Conservation (phyloP, 495 filamentous ascomycete species). For the Penicillium dipodomyicola region DNA sequence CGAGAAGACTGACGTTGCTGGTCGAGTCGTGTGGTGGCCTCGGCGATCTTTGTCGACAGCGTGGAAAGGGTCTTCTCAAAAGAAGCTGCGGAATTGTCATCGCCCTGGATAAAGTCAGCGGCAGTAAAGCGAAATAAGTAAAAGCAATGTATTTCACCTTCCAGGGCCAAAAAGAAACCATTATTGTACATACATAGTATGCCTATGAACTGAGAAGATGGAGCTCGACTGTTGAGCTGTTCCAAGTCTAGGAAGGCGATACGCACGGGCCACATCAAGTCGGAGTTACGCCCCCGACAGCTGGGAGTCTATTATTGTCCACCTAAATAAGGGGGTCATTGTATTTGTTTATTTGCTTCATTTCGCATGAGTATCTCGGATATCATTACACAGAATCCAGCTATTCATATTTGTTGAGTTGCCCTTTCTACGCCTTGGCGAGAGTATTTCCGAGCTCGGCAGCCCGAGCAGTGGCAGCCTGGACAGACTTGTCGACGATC, state of each 20-base stretch:
- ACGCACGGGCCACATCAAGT: slow-evolving; percentile 6
- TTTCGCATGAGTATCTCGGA: neutral
- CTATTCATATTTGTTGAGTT: neutral
- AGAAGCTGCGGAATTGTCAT: slow-evolving; percentile 79
- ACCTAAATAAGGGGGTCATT: neutral
- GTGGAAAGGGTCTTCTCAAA: slow-evolving; percentile 88
- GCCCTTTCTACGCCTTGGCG: neutral
- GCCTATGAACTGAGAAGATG: neutral
- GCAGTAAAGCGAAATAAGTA: slow-evolving; percentile 5
- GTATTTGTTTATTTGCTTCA: neutral
- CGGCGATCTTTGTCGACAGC: slow-evolving; percentile 76
- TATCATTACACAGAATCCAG: neutral
- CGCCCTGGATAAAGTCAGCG: slow-evolving; percentile 51
- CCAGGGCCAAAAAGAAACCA: slow-evolving; percentile 85
- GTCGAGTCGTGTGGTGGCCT: slow-evolving; percentile 68
- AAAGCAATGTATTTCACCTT: slow-evolving; percentile 47
- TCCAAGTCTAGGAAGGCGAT: slow-evolving; percentile 1
- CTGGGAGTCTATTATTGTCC: neutral
- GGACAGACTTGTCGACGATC: slow-evolving; percentile 40
- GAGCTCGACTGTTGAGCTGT: neutral
- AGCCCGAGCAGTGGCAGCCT: slow-evolving; percentile 36
- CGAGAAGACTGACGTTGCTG: slow-evolving; percentile 65
- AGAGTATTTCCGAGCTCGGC: slow-evolving; percentile 34
- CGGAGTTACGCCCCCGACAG: neutral
- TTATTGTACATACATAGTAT: slow-evolving; percentile 28